phyloP scores from a whole-genome alignment of 2,329 filamentous ascomycete species.

The Epichloe scottii region DNA sequence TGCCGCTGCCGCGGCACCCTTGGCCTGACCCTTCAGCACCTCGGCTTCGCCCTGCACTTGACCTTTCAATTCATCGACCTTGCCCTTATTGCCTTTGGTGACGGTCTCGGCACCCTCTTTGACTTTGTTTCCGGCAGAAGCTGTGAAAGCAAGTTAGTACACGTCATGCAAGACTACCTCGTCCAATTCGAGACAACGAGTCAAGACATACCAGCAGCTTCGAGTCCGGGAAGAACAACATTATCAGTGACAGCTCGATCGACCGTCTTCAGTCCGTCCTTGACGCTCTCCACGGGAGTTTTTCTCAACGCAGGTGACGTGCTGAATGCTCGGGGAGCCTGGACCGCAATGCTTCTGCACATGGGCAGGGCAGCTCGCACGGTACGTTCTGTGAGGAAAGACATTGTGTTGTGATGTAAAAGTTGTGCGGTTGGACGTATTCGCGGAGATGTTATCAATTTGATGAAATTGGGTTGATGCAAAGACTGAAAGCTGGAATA shows the following conservation, averaged over 20 bases:
- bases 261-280: constrained; percentile 46
- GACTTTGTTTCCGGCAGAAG: constrained; percentile 31
- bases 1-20: constrained; percentile 22
- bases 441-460: neutral
- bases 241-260: constrained; percentile 49
- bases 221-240: constrained; percentile 49
- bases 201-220: constrained; percentile 38
- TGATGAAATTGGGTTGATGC: neutral
- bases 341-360: constrained; percentile 24
- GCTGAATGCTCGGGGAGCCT: constrained; percentile 37
- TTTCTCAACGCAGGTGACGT: constrained; percentile 33
- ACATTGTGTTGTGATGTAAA: constrained; percentile 27
- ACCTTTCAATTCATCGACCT: constrained; percentile 23
- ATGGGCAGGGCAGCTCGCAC: constrained; percentile 29
- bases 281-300: constrained; percentile 39
- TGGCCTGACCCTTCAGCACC: constrained; percentile 26
- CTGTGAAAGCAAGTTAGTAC: constrained; percentile 11
- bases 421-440: constrained; percentile 1
- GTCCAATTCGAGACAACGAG: neutral
- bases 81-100: constrained; percentile 22
- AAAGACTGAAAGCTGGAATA: neutral
- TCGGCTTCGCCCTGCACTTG: constrained; percentile 19
- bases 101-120: constrained; percentile 26
- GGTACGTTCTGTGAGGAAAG: constrained; percentile 36
- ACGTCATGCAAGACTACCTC: too few species aligned